Conservation (phyloP, 768 basidiomycete species). For the Erythrobasidium yunnanense region DNA sequence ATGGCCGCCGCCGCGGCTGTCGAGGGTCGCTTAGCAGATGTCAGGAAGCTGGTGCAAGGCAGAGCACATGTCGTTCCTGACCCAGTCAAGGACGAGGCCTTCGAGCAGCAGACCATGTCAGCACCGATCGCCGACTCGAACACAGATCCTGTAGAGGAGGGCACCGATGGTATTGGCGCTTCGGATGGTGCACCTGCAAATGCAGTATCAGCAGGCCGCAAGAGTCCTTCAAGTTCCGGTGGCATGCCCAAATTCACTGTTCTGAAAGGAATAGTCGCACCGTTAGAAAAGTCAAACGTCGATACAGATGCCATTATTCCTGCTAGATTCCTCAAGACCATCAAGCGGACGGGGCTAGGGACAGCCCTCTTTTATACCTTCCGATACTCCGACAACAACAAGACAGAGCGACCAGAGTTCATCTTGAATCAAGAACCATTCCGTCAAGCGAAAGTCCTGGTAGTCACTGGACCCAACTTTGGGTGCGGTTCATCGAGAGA, state of each 20-base stretch:
- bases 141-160: conserved; percentile 24
- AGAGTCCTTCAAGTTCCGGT: conserved; percentile 17
- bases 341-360: conserved; percentile 78
- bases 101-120: conserved; percentile 26
- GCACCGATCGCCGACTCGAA: conserved; percentile 39
- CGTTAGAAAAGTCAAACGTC: conserved; percentile 44
- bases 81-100: conserved; percentile 47
- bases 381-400: conserved; percentile 64
- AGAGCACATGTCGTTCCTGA: conserved; percentile 34
- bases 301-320: conserved; percentile 94
- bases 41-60: conserved; percentile 56
- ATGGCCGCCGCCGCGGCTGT: conserved; percentile 88
- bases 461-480: conserved; percentile 79
- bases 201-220: conserved; percentile 37
- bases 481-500: conserved; percentile 67
- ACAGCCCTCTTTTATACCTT: conserved; percentile 71
- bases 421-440: conserved; percentile 71
- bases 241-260: conserved; percentile 38
- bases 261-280: conserved; percentile 36
- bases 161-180: conserved; percentile 21
- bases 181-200: conserved; percentile 35
- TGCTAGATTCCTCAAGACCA: conserved; percentile 82
- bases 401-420: conserved; percentile 65
- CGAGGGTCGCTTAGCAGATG: conserved; percentile 72
- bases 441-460: conserved; percentile 62